phyloP scores from a whole-genome alignment of 2,329 filamentous ascomycete species.

The Cladophialophora psammophila region DNA sequence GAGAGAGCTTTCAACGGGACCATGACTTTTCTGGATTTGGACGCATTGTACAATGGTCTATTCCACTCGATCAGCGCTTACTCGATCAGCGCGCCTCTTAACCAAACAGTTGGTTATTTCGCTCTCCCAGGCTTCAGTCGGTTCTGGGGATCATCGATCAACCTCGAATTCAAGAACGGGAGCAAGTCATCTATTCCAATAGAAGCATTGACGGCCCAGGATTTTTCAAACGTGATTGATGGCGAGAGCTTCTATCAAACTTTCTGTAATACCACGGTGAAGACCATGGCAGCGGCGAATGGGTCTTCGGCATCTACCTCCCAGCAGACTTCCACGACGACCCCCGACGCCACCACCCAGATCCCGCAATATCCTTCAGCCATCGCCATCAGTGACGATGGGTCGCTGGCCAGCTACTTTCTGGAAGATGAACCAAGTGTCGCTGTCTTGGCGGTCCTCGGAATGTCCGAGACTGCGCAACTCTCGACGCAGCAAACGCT shows the following conservation, averaged over 20 bases:
- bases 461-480: constrained; percentile 44
- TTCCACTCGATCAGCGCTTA: constrained; percentile 3
- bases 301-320: neutral
- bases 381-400: constrained; percentile 44
- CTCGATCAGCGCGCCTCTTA: no score
- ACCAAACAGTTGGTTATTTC: neutral
- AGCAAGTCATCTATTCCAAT: constrained; percentile 2
- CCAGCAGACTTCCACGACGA: constrained; percentile 35
- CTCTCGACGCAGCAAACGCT: constrained; percentile 42
- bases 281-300: constrained; percentile 24
- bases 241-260: constrained; percentile 23
- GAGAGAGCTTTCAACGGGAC: constrained; percentile 11
- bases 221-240: constrained; percentile 9
- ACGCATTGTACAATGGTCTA: constrained; percentile 11
- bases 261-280: constrained; percentile 25
- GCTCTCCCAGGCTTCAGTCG: neutral
- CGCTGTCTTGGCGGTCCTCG: constrained; percentile 54
- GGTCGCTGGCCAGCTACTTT: constrained; percentile 55
- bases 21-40: constrained; percentile 13
- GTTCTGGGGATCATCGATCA: constrained; percentile 9
- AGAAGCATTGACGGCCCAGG: neutral
- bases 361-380: constrained; percentile 48
- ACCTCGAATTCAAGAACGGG: constrained; percentile 16
- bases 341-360: constrained; percentile 9
- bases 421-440: constrained; percentile 52